phyloP scores from a whole-genome alignment of 176 grass and related monocot genomes.

The Urochloa ruziziensis region DNA sequence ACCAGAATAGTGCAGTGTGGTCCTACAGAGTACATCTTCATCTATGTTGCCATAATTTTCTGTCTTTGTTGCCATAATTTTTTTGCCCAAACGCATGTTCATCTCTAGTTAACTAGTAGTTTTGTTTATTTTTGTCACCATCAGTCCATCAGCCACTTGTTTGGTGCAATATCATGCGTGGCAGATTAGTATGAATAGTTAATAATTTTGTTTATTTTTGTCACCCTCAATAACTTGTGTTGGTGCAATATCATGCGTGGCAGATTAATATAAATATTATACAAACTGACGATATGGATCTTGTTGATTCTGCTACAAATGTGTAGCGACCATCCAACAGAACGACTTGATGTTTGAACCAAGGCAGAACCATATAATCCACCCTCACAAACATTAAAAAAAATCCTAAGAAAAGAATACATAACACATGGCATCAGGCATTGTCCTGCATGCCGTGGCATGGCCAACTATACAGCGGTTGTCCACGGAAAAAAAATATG shows the following conservation, averaged over 20 bases:
- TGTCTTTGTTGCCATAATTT: neutral
- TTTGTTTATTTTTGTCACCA: neutral
- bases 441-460: constrained; percentile 11
- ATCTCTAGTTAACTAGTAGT: neutral
- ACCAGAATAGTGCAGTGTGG: neutral
- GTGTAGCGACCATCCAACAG: neutral
- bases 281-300: neutral
- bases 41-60: neutral
- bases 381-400: neutral
- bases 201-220: neutral
- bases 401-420: neutral
- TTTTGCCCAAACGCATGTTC: neutral
- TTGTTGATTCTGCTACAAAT: neutral
- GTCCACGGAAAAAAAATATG: neutral
- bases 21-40: neutral
- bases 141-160: neutral
- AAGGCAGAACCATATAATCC: neutral
- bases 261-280: neutral
- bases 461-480: neutral
- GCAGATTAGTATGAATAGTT: neutral
- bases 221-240: neutral
- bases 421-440: neutral
- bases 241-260: neutral
- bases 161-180: neutral
- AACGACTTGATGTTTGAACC: constrained; percentile 23